phyloP scores from a whole-genome alignment of 305 asterid genomes.

The Salvia sclarea region DNA sequence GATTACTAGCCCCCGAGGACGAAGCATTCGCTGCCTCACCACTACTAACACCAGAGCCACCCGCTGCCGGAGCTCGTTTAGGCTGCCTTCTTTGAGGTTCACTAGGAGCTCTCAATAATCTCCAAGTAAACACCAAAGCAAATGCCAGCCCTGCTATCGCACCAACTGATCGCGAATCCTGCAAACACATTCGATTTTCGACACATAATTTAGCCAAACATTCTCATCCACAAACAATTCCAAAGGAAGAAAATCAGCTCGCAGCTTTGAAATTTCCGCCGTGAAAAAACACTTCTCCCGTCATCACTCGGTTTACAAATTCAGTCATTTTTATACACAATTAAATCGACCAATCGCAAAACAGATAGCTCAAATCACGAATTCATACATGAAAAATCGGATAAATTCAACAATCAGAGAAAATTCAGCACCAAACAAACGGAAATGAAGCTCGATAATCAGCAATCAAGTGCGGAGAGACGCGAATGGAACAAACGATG shows the following conservation, averaged over 20 bases:
- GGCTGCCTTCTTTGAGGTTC: conserved; percentile 70
- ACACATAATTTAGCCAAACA: conserved; percentile 13
- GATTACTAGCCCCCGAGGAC: conserved; percentile 43
- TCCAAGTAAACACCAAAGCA: conserved; percentile 89
- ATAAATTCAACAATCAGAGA: neutral
- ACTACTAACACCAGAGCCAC: conserved; percentile 52
- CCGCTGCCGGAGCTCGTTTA: conserved; percentile 53
- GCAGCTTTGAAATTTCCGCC: neutral
- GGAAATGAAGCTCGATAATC: conserved; percentile 21
- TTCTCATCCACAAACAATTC: neutral
- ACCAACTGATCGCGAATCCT: conserved; percentile 83
- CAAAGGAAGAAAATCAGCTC: neutral
- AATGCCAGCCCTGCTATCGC: conserved; percentile 84
- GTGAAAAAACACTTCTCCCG: neutral
- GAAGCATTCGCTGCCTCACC: conserved; percentile 42
- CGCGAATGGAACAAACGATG: neutral
- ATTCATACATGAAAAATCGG: conserved; percentile 18
- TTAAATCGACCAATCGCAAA: neutral
- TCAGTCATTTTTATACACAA: neutral
- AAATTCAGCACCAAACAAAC: neutral
- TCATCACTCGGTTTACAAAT: neutral
- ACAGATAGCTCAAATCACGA: conserved; percentile 20
- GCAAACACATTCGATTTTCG: conserved; percentile 23
- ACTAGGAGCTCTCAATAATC: conserved; percentile 65
- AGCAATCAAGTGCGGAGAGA: neutral